Conservation (phyloP, 2,329 filamentous ascomycete species). For the Ramularia endophylla region DNA sequence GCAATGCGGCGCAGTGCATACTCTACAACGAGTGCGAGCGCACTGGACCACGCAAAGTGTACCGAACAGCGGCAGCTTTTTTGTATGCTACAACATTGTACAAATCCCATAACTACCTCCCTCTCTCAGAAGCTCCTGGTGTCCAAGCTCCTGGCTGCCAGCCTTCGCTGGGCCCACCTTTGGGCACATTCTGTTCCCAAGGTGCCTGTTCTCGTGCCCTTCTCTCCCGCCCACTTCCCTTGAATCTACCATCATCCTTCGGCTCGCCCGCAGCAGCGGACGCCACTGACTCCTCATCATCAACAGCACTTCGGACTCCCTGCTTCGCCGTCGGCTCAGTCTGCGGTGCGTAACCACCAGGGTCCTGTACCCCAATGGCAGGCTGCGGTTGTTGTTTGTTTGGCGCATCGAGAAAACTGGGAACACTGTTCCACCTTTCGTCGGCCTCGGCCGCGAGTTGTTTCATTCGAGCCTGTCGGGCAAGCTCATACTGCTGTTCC, state of each 20-base stretch:
- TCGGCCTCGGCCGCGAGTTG: constrained; percentile 55
- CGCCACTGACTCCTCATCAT: constrained; percentile 28
- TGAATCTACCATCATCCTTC: constrained; percentile 30
- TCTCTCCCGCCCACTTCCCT: constrained; percentile 22
- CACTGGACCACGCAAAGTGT: no score
- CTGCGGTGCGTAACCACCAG: constrained; percentile 31
- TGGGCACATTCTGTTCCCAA: constrained; percentile 34
- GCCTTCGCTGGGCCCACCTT: constrained; percentile 37
- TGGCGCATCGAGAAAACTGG: constrained; percentile 54
- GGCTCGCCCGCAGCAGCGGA: constrained; percentile 23
- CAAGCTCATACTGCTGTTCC: constrained; percentile 54
- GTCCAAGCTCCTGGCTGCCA: constrained; percentile 45
- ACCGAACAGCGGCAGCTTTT: no score
- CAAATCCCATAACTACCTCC: constrained; percentile 19
- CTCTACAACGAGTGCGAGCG: no score
- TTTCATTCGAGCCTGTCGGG: constrained; percentile 54
- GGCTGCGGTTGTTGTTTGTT: constrained; percentile 44
- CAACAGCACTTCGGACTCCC: constrained; percentile 29
- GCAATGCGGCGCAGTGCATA: no score
- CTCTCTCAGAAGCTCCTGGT: constrained; percentile 33
- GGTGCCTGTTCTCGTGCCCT: constrained; percentile 30
- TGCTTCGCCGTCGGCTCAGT: constrained; percentile 28
- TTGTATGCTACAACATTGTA: no score
- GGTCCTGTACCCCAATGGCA: constrained; percentile 39
- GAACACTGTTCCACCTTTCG: constrained; percentile 55